These are phyloP conservation scores for Sanchytrium tribonematis DNA, from an alignment of 371 early-diverging fungal genomes.

Conservation along the genomic window DNA sequence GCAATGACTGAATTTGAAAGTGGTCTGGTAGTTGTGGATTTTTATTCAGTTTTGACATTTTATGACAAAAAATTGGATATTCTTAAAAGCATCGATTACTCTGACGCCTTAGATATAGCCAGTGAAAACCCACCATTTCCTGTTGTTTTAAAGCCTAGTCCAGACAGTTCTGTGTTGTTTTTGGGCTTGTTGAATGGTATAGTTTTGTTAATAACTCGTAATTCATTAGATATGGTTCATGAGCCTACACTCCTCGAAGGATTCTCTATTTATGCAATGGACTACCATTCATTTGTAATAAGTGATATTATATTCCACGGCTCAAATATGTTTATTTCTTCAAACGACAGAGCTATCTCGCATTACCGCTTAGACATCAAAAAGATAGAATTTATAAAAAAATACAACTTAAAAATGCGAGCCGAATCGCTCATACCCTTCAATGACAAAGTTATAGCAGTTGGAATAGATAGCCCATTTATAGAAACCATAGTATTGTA, in stretches of 20 bases:
- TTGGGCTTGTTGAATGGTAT: background rate
- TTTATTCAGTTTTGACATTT: background rate
- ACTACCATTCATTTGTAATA: background rate
- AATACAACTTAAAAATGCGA: background rate
- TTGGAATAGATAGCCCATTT: background rate
- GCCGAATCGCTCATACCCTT: background rate
- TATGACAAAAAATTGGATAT: background rate
- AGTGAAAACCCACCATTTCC: background rate
- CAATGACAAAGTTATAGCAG: background rate
- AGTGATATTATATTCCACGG: background rate
- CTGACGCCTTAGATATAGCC: background rate
- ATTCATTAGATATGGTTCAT: background rate
- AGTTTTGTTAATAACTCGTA: background rate
- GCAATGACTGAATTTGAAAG: background rate
- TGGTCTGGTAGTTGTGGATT: background rate
- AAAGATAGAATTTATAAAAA: background rate
- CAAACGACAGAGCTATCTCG: background rate
- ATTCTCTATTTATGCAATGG: background rate
- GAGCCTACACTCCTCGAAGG: background rate
- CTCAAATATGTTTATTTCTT: background rate
- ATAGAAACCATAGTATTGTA: too few relatives aligned
- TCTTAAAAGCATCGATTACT: background rate
- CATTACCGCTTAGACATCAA: background rate
- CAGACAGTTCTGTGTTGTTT: background rate
- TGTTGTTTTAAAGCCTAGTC: background rate